Conservation (phyloP, 352 stramenopile species). For the Pythium pectinolyticum region DNA sequence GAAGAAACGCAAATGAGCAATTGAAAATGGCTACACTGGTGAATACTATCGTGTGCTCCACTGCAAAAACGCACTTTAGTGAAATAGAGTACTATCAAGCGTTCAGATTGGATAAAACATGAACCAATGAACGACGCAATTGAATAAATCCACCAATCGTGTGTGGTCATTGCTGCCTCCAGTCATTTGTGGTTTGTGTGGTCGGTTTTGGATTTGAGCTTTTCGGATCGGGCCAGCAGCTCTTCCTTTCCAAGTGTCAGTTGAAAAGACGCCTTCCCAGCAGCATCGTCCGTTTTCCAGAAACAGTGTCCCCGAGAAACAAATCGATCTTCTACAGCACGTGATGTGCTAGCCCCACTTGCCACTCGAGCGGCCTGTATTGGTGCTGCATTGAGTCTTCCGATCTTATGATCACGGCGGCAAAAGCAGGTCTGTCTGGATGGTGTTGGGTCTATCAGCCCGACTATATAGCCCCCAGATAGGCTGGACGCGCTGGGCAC, state of each 20-base stretch:
- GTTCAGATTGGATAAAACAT: slow-evolving; percentile 18
- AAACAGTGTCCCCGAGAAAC: too few species aligned
- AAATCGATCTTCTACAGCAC: not conserved
- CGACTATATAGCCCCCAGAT: slow-evolving; percentile 30
- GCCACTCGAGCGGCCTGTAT: slow-evolving; percentile 31
- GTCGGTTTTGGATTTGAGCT: not conserved
- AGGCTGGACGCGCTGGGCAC: slow-evolving; percentile 33
- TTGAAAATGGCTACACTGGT: slow-evolving; percentile 21
- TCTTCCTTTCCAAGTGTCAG: slow-evolving; percentile 7
- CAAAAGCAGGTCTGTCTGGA: slow-evolving; percentile 24
- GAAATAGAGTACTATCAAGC: not conserved
- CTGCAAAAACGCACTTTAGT: not conserved
- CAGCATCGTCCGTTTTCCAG: too few species aligned
- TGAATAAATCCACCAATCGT: slow-evolving; percentile 15
- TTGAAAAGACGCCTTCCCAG: not conserved
- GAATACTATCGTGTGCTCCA: slow-evolving; percentile 1
- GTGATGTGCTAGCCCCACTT: slow-evolving; percentile 29
- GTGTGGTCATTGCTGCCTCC: slow-evolving; percentile 2
- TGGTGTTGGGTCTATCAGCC: slow-evolving; percentile 41
- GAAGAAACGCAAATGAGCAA: slow-evolving; percentile 25
- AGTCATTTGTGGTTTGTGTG: slow-evolving; percentile 26
- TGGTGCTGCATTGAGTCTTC: slow-evolving; percentile 35
- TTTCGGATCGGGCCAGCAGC: not conserved
- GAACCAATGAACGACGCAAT: slow-evolving; percentile 1
- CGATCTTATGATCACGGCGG: slow-evolving; percentile 29